Base-by-base conservation (phyloP, 495 filamentous ascomycete genomes). In the Penicillium lividum region DNA sequence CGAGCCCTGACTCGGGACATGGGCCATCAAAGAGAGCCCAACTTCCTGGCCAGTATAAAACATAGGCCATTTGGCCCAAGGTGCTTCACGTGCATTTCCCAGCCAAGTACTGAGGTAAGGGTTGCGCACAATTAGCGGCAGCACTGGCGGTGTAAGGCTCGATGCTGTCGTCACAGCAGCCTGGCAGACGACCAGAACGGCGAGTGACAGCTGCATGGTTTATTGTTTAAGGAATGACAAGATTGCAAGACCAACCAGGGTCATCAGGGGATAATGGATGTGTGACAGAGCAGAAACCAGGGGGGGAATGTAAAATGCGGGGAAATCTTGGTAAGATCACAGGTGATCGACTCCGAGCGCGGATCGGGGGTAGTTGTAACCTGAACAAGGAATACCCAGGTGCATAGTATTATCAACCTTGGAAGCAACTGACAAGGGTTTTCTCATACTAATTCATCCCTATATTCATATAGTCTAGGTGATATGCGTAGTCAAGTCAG, bases 31-130 rank as follows among this genome's bases (percentile, higher is more conserved):
- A 0, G 86, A 86, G 58, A 97, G 88, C 15, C 93, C 93, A 57
- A 96, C 70, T 80, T 93, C 84, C 67, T 88, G 82, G 18, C 93
- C 92, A 13, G 90, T 95, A 80, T 88, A 98, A 70, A 98, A 98
- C 60, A 96, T 95, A 29, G 93, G 93, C 93, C 93, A 98, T 69
- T 85, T 84, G 34, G 84, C 81, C 93, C 93, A 98, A n/a, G 93
- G 93, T 18, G 77, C 79, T 13, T 89, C 85, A 48, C 93, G 84
- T 34, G 91, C 91, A 75, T 88, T 82, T 10, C 81, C 81, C 51
- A 96, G 71, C 92, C 93, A 97, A 11, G 92, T 89, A 64, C 90
- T 96, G 40, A 97, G 77, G 70, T 98, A 98, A 16, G 93, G 93
- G 66, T 90, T 97, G 29, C 93, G 86, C 33, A 98, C 93, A 59